phyloP scores from a whole-genome alignment of 352 stramenopile species.

The Aphanomyces invadans region DNA sequence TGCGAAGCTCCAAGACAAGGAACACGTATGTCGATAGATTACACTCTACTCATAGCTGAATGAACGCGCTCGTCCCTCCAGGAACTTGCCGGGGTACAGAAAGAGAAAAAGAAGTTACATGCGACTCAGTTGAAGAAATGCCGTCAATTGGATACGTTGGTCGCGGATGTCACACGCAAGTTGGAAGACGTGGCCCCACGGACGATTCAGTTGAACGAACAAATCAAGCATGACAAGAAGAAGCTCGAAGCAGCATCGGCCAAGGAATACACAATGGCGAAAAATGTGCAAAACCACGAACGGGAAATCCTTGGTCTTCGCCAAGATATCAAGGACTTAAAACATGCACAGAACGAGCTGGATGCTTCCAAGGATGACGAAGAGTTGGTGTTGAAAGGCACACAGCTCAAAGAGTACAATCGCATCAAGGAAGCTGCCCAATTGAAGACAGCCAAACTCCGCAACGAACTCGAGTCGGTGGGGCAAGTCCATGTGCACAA shows the following conservation, averaged over 20 bases:
- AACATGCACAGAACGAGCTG: constrained; percentile 34
- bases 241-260: constrained; percentile 49
- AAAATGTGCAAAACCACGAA: constrained; percentile 75
- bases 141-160: constrained; percentile 54
- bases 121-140: constrained; percentile 42
- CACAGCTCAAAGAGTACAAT: constrained; percentile 72
- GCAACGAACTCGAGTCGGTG: constrained; percentile 63
- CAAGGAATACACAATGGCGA: constrained; percentile 48
- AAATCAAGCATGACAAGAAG: constrained; percentile 76
- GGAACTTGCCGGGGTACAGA: constrained; percentile 35
- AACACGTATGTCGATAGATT: constrained; percentile 6
- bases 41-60: neutral
- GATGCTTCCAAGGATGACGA: constrained; percentile 31
- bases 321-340: constrained; percentile 56
- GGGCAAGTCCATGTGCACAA: no score
- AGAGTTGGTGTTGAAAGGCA: constrained; percentile 49
- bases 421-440: constrained; percentile 69
- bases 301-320: constrained; percentile 77
- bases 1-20: constrained; percentile 28
- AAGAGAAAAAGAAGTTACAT: constrained; percentile 72
- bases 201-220: constrained; percentile 79
- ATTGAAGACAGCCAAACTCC: constrained; percentile 60
- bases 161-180: constrained; percentile 73
- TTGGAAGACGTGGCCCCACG: constrained; percentile 75
- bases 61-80: no score